These are phyloP conservation scores for Allium sativum DNA, from an alignment of 106 monocot genomes.

Conservation along the genomic window DNA sequence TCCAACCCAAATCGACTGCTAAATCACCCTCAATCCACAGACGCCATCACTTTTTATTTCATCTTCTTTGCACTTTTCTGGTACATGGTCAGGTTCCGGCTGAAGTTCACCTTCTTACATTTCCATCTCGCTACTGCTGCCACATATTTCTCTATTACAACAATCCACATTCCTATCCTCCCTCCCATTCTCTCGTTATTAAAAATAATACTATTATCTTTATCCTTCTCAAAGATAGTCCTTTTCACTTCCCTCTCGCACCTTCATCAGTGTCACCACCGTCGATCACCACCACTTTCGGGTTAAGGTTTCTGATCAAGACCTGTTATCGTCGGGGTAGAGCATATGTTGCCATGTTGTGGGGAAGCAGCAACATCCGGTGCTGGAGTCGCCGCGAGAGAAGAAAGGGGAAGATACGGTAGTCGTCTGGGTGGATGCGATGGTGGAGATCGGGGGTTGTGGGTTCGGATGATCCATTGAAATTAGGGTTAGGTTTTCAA, in stretches of 20 bases:
- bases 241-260: slow-evolving; percentile 26
- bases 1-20: too few relatives aligned
- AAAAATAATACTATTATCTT: not conserved
- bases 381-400: not conserved
- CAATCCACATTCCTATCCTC: not conserved
- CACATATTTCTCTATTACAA: slow-evolving; percentile 17
- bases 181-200: slow-evolving; percentile 4
- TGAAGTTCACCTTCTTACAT: slow-evolving; percentile 77
- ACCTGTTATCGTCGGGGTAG: not conserved
- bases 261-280: slow-evolving; percentile 28
- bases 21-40: too few relatives aligned
- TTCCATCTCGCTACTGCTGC: slow-evolving; percentile 24
- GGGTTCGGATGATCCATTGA: not conserved
- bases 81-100: slow-evolving; percentile 21
- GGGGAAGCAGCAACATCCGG: not conserved
- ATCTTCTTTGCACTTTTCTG: not conserved
- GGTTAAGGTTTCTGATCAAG: not conserved
- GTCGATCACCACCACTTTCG: slow-evolving; percentile 1
- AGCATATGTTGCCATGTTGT: not conserved
- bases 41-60: not conserved
- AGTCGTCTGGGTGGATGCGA: too few relatives aligned
- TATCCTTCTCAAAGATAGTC: slow-evolving; percentile 1
- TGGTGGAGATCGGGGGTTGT: not conserved
- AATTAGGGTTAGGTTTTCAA: too few relatives aligned
- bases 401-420: not conserved